phyloP scores from a whole-genome alignment of 495 filamentous ascomycete species.

The Pseudoneurospora amorphoporcata region DNA sequence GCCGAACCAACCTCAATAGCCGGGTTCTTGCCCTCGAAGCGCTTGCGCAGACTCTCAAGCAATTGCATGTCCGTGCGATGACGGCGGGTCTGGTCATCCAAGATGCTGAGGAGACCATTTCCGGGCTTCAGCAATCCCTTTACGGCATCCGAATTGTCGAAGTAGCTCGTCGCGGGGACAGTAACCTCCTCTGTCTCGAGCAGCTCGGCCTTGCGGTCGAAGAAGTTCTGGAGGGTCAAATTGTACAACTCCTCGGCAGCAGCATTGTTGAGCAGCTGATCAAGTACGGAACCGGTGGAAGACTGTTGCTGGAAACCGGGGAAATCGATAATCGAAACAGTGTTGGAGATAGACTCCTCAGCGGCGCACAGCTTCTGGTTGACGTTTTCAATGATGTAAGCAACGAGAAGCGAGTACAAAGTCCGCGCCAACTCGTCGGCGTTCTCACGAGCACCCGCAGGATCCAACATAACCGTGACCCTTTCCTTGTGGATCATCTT shows the following conservation, averaged over 20 bases:
- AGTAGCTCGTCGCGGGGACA: constrained; percentile 87
- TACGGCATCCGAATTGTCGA: constrained; percentile 92
- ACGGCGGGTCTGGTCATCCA: constrained; percentile 89
- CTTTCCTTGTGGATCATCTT: constrained; percentile 91
- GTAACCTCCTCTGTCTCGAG: constrained; percentile 85
- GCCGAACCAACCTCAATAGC: constrained; percentile 67
- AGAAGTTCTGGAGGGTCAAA: constrained; percentile 89
- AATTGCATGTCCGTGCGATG: constrained; percentile 82
- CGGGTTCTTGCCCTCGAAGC: constrained; percentile 88
- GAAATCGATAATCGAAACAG: constrained; percentile 90
- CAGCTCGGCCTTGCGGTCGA: constrained; percentile 82
- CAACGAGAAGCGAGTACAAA: constrained; percentile 89
- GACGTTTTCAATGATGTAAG: constrained; percentile 83
- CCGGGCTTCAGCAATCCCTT: constrained; percentile 81
- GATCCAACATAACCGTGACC: constrained; percentile 95
- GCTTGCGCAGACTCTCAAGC: constrained; percentile 77
- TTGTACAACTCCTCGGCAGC: constrained; percentile 87
- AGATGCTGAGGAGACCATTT: constrained; percentile 84
- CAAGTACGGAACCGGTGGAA: constrained; percentile 73
- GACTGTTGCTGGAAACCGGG: constrained; percentile 81
- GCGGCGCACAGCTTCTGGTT: constrained; percentile 83
- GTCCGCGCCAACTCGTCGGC: constrained; percentile 91
- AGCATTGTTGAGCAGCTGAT: constrained; percentile 91
- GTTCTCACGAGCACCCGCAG: constrained; percentile 76
- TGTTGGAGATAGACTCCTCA: constrained; percentile 84